phyloP scores from a whole-genome alignment of 805 yeast genomes.

The Jamesozyma gamospora region DNA sequence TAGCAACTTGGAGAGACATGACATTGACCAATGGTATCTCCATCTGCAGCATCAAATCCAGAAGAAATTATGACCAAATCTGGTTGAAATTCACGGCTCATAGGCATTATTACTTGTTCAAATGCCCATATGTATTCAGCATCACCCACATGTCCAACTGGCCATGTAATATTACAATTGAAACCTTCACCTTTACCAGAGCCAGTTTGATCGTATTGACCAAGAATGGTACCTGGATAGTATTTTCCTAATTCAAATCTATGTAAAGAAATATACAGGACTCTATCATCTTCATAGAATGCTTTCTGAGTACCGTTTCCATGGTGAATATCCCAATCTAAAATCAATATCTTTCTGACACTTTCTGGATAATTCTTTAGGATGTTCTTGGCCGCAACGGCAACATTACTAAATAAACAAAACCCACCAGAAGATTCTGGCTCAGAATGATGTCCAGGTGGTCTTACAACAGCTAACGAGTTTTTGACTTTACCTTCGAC shows the following conservation, averaged over 20 bases:
- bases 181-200: conserved; percentile 80
- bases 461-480: conserved; percentile 89
- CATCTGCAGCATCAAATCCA: conserved; percentile 98
- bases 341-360: conserved; percentile 68
- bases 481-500: conserved; percentile 88
- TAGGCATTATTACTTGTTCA: conserved; percentile 74
- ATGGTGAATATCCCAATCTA: conserved; percentile 99
- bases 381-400: conserved; percentile 87
- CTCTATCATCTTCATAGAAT: conserved; percentile 80
- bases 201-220: conserved; percentile 74
- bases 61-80: conserved; percentile 88
- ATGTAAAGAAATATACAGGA: conserved; percentile 82
- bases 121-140: conserved; percentile 93
- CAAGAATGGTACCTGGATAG: conserved; percentile 89
- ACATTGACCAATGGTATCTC: conserved; percentile 94
- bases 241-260: conserved; percentile 86
- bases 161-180: conserved; percentile 91
- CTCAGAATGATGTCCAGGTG: conserved; percentile 99
- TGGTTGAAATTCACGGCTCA: conserved; percentile 81
- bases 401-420: conserved; percentile 91
- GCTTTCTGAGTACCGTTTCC: conserved; percentile 98
- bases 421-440: conserved; percentile 97
- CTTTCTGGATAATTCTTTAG: conserved; percentile 78
- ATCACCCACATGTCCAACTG: conserved; percentile 81
- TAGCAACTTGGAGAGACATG: conserved; percentile 93